Conservation (phyloP, 139 green algal species). For the Coelastrella sp. region DNA sequence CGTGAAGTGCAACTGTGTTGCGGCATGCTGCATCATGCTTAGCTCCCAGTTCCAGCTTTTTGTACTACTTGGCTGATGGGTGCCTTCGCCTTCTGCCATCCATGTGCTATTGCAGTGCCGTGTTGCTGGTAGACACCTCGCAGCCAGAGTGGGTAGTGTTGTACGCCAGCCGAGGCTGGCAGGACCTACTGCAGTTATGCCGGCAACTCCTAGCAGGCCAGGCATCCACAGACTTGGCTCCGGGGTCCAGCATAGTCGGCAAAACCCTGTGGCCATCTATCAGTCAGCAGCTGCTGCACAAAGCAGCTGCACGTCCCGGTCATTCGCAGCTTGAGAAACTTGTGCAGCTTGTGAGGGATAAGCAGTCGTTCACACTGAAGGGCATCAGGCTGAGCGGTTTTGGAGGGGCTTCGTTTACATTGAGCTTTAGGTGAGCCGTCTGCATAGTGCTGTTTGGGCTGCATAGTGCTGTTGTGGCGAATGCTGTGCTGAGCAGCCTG, state of each 20-base stretch:
- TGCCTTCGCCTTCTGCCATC: not conserved
- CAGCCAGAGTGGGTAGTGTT: slow-evolving; percentile 5
- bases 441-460: no score
- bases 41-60: not conserved
- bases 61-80: not conserved
- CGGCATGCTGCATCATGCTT: not conserved
- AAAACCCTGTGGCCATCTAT: not conserved
- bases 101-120: not conserved
- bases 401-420: not conserved
- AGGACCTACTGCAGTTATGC: not conserved
- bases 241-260: not conserved
- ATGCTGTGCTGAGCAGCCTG: no score
- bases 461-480: no score
- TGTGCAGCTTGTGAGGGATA: not conserved
- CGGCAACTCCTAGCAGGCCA: not conserved
- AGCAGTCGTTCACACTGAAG: slow-evolving; percentile 1
- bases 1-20: not conserved
- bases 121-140: slow-evolving; percentile 38
- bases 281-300: not conserved
- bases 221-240: not conserved
- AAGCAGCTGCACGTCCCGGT: not conserved
- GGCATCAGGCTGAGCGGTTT: not conserved
- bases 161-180: slow-evolving; percentile 38
- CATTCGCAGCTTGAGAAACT: not conserved
- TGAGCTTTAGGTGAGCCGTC: not conserved